Conservation (phyloP, 2,329 filamentous ascomycete genomes). For the Ceratocystiopsis minuta region DNA sequence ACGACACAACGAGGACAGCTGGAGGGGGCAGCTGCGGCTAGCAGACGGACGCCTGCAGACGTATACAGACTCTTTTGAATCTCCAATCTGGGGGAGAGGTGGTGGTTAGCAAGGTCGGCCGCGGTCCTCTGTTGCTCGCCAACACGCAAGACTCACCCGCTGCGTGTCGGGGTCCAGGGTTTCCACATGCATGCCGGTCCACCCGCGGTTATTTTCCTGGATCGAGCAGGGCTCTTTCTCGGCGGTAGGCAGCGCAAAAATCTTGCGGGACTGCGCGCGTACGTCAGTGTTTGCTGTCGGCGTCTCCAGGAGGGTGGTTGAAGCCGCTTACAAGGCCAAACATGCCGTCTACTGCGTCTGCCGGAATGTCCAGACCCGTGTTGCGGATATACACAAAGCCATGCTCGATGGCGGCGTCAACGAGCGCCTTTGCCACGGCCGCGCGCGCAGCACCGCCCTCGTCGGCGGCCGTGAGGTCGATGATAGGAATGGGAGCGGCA, state of each 20-base stretch:
- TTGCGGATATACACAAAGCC: slow-evolving; percentile 86
- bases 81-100: slow-evolving; percentile 40
- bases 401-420: slow-evolving; percentile 63
- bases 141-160: slow-evolving; percentile 40
- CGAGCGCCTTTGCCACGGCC: slow-evolving; percentile 47
- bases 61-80: slow-evolving; percentile 62
- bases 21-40: slow-evolving; percentile 6
- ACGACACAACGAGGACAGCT: not conserved
- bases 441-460: slow-evolving; percentile 14
- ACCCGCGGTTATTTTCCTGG: slow-evolving; percentile 66
- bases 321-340: slow-evolving; percentile 47
- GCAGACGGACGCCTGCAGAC: not conserved
- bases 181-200: slow-evolving; percentile 76
- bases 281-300: too few relatives aligned
- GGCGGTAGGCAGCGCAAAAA: slow-evolving; percentile 52
- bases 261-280: slow-evolving; percentile 39
- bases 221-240: slow-evolving; percentile 65
- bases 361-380: slow-evolving; percentile 48
- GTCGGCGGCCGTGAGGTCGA: slow-evolving; percentile 53
- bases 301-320: slow-evolving; percentile 1
- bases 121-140: slow-evolving; percentile 8
- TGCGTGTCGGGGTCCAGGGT: slow-evolving; percentile 73
- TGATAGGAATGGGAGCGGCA: slow-evolving; percentile 49
- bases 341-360: slow-evolving; percentile 45
- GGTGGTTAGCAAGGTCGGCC: not conserved